Percentiles rank a stretch among this genome's conserved stretches.
Evolutionary conservation across 2,329 filamentous ascomycete genomes (phyloP).

Genomic region (Beauveria varroae): DNA sequence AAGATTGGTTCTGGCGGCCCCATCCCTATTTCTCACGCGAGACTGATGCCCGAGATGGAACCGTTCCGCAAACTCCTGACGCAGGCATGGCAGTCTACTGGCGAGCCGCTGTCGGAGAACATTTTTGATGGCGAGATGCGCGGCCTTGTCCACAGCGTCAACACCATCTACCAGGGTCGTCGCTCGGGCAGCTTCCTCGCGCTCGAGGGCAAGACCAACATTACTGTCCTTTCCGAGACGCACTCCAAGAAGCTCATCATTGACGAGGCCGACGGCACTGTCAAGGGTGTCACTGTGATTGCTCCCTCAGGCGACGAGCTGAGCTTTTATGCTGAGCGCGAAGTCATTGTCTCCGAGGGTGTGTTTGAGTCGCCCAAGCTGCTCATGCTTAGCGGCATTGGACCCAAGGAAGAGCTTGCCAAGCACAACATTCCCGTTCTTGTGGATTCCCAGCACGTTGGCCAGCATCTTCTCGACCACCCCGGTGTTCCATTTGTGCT

Average conservation of each 20-base stretch:
- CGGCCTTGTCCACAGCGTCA: constrained; percentile 45
- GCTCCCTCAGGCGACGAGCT: background rate
- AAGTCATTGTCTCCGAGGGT: constrained; percentile 42
- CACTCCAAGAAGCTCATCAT: constrained; percentile 48
- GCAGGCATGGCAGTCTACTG: constrained; percentile 46
- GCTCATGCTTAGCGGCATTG: constrained; percentile 58
- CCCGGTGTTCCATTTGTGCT: constrained; percentile 39
- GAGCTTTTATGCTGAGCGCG: constrained; percentile 38
- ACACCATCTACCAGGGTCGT: constrained; percentile 50
- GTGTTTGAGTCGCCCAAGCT: constrained; percentile 58
- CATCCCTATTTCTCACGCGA: constrained; percentile 45
- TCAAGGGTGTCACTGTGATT: constrained; percentile 11
- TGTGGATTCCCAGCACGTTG: constrained; percentile 53
- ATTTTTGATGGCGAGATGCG: constrained; percentile 48
- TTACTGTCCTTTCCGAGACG: constrained; percentile 40
- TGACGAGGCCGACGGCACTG: constrained; percentile 28
- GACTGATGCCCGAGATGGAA: constrained; percentile 43
- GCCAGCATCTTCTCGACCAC: constrained; percentile 57
- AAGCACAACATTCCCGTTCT: constrained; percentile 46
- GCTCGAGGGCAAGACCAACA: constrained; percentile 45
- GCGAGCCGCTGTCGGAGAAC: constrained; percentile 42
- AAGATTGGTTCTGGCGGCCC: constrained; percentile 47
- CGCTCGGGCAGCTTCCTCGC: constrained; percentile 45
- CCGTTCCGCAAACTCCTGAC: constrained; percentile 43
- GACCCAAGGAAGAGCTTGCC: constrained; percentile 44